Evolutionary conservation across 768 basidiomycete genomes (phyloP), one percentile per base, ranked within the genome.

Genomic region (Russula griseocarnosa): DNA sequence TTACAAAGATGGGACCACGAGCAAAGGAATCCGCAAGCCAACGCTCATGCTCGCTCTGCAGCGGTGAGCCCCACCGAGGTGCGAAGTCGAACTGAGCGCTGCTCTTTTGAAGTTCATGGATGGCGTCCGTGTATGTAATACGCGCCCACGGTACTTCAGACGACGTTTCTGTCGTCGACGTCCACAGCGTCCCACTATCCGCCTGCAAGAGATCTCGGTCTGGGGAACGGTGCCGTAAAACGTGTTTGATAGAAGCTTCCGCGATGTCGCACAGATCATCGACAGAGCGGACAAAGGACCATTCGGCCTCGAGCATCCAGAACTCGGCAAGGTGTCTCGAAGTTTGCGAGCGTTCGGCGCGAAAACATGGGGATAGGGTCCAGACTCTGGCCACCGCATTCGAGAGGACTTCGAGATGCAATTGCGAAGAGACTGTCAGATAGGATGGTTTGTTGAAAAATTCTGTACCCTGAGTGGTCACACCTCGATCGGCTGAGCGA

Each of bases 291-390:
- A 78, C 76, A 71, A 86, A 89, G 0, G 86, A 86, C 82, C 92
- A 87, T 72, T 99, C 97, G 0, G 92, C 95, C 76, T 99, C 97
- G 59, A 98, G 84, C 97, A 99, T 99, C 90, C 93, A 98, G 74
- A 99, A 99, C 74, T 99, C 97, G 56, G 92, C 86, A 14, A 99
- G 82, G 72, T 99, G 97, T n/a, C 96, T 81, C 36, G 84, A 83
- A 2, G 96, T 98, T 68, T 87, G 82, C 3, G 88, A 90, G 6
- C 85, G 85, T 72, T 99, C 97, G 24, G 97, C 96, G 18, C 97
- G 88, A 76, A 99, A 99, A 67, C 90, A 89, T 0, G 97, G 95
- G 0, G 91, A 87, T 26, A 99, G 83, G 1, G 95, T 95, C 77
- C 94, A 99, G 1, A 92, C 90, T 22, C 95, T 85, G 0, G 88